Evolutionary conservation across 768 basidiomycete genomes (phyloP).

Genomic region (Hericium erinaceus): DNA sequence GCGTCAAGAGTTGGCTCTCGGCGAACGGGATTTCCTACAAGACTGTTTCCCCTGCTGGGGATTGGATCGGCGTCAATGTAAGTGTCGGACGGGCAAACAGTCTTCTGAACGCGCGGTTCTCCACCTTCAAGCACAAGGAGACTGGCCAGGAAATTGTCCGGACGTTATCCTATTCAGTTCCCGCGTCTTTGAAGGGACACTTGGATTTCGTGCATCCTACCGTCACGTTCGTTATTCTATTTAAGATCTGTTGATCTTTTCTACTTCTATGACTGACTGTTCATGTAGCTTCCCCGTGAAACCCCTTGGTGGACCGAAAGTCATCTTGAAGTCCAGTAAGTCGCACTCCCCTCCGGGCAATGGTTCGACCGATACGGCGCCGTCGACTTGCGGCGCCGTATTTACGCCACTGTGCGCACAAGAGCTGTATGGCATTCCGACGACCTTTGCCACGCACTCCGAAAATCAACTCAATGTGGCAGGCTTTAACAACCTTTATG

Average conservation of each 20-base stretch:
- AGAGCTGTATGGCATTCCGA: constrained; percentile 27
- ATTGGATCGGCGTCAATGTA: constrained; percentile 1
- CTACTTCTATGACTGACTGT: too few species aligned
- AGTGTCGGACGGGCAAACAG: not conserved
- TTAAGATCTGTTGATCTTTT: not conserved
- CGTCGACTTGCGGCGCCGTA: not conserved
- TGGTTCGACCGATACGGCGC: not conserved
- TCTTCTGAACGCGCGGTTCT: not conserved
- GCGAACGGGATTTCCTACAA: constrained; percentile 4
- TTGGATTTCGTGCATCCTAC: constrained; percentile 14
- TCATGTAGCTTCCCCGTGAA: not conserved
- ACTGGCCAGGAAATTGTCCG: constrained; percentile 7
- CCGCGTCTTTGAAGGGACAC: constrained; percentile 5
- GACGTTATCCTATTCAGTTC: constrained; percentile 1
- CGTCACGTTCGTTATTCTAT: constrained; percentile 1
- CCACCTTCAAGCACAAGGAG: constrained; percentile 1
- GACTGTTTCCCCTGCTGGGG: constrained; percentile 6
- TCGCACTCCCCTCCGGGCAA: not conserved
- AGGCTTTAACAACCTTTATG: constrained; percentile 19
- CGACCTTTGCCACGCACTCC: constrained; percentile 16
- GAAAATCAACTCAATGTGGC: constrained; percentile 22
- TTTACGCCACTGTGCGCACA: constrained; percentile 24
- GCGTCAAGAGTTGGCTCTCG: constrained; percentile 1
- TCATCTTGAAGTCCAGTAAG: not conserved
- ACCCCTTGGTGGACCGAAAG: not conserved